phyloP scores from a whole-genome alignment of 352 stramenopile species.

The Globisporangium alternatum region DNA sequence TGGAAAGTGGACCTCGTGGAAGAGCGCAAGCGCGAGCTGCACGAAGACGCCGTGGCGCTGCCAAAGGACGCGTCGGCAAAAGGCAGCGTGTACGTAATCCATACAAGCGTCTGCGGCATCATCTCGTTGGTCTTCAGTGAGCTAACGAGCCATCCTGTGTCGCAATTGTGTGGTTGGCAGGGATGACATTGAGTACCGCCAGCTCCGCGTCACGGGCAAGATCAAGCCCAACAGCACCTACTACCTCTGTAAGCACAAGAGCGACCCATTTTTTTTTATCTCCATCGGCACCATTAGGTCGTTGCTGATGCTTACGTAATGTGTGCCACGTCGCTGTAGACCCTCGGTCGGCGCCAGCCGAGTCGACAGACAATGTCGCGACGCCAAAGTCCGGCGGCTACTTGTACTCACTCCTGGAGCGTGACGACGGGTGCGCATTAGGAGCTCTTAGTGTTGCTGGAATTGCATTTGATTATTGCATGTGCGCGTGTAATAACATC shows the following conservation, averaged over 20 bases:
- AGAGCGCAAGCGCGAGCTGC: conserved; percentile 75
- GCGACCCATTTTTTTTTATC: background rate
- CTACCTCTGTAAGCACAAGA: conserved; percentile 60
- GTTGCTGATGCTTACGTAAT: background rate
- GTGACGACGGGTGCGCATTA: conserved; percentile 51
- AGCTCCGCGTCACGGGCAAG: conserved; percentile 59
- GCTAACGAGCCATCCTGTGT: conserved; percentile 1
- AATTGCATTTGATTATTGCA: background rate
- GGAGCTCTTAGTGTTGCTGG: background rate
- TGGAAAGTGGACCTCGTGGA: conserved; percentile 89
- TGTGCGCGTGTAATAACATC: background rate
- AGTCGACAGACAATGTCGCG: conserved; percentile 71
- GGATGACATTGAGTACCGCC: conserved; percentile 79
- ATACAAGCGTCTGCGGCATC: background rate
- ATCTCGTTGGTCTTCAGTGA: background rate
- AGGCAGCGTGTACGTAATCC: conserved; percentile 40
- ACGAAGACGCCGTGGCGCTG: conserved; percentile 55
- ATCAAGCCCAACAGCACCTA: conserved; percentile 75
- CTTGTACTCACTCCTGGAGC: conserved; percentile 79
- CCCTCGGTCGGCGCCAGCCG: conserved; percentile 74
- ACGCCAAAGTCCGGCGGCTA: conserved; percentile 83
- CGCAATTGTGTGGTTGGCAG: conserved; percentile 19
- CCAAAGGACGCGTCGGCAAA: conserved; percentile 54
- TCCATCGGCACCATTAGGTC: background rate
- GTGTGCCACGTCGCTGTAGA: conserved; percentile 29